Percentiles rank a stretch among this genome's conserved stretches.
phyloP scores from a whole-genome alignment of 192 early-diverging fungal species.

The Phlyctochytrium planicorne region DNA sequence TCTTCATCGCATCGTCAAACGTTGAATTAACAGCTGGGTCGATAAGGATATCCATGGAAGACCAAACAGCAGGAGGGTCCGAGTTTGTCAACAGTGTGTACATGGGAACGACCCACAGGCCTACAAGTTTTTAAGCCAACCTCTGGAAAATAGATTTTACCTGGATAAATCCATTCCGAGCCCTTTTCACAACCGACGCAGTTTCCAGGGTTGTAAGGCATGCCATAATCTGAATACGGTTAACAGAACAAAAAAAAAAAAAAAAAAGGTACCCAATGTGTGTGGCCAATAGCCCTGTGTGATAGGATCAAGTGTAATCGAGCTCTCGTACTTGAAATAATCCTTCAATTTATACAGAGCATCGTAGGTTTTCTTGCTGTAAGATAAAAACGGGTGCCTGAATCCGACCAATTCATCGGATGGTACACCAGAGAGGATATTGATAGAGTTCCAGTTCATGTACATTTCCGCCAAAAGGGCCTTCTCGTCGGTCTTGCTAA shows the following conservation, averaged over 20 bases:
- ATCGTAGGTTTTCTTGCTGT: constrained; percentile 19
- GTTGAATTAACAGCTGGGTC: constrained; percentile 13
- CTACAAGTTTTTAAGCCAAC: constrained; percentile 17
- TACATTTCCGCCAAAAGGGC: not conserved
- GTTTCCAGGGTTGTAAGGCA: constrained; percentile 5
- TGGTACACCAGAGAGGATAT: constrained; percentile 32
- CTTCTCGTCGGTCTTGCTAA: not conserved
- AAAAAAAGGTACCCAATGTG: constrained; percentile 22
- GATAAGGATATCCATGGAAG: constrained; percentile 32
- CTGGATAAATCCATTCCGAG: not conserved
- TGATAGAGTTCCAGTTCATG: constrained; percentile 16
- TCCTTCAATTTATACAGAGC: constrained; percentile 1
- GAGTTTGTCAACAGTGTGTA: constrained; percentile 25
- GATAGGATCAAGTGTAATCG: constrained; percentile 18
- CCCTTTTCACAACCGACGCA: constrained; percentile 9
- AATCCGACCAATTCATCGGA: constrained; percentile 28
- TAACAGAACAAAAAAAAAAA: no score
- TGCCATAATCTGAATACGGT: constrained; percentile 15
- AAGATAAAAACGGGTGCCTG: constrained; percentile 37
- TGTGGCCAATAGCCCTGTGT: constrained; percentile 25
- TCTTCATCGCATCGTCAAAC: constrained; percentile 19
- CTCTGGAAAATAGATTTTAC: not conserved
- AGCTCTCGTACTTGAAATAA: constrained; percentile 25
- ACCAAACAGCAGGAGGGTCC: constrained; percentile 6
- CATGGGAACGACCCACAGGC: constrained; percentile 43